These are phyloP conservation scores for Luffa acutangula DNA, from an alignment of 306 rosid species.

Conservation along the genomic window DNA sequence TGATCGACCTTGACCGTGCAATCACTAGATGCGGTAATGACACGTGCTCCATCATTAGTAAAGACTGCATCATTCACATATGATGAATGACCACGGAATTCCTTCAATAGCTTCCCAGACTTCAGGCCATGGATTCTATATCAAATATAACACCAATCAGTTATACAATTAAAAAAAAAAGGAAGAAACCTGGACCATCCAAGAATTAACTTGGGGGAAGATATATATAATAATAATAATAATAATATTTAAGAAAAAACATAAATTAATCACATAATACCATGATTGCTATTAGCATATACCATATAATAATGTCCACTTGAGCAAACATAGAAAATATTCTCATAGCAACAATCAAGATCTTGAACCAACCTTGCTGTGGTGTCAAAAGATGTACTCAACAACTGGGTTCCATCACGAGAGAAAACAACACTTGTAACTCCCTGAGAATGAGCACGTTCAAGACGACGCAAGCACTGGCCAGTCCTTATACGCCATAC, in stretches of 20 bases:
- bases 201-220: background rate
- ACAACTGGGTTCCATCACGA: constrained; percentile 95
- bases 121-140: constrained; percentile 86
- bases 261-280: background rate
- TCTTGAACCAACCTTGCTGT: constrained; percentile 60
- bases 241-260: background rate
- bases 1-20: constrained; percentile 73
- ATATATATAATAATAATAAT: too few relatives aligned
- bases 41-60: constrained; percentile 79
- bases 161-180: background rate
- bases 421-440: constrained; percentile 92
- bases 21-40: constrained; percentile 94
- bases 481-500: constrained; percentile 98
- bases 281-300: background rate
- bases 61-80: constrained; percentile 91
- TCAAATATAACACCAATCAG: constrained; percentile 8
- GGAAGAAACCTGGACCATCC: background rate
- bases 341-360: constrained; percentile 7
- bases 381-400: constrained; percentile 95
- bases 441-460: constrained; percentile 90
- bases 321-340: background rate
- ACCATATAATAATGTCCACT: background rate
- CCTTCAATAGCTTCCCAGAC: constrained; percentile 91
- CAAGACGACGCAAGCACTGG: constrained; percentile 99
- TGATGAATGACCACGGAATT: constrained; percentile 91